Evolutionary conservation across 78 protist genomes (phyloP), one percentile per base, ranked within the genome.

Genomic region (Dictyostelium firmibasis): DNA sequence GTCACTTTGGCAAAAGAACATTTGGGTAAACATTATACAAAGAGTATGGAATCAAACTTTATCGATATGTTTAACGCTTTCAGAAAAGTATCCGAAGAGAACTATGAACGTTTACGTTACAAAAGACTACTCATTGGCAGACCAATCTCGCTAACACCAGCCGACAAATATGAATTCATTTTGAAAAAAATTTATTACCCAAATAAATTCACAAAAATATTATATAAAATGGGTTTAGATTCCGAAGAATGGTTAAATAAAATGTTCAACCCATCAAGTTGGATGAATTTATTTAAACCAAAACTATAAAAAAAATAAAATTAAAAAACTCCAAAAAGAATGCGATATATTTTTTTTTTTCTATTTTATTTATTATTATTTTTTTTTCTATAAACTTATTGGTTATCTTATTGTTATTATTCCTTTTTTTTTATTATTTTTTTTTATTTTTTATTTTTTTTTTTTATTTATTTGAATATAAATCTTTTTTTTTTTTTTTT

Each of bases 1-100:
- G 29, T 67, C 11, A 81, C 83, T 29, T 31, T 95, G 27, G 89
- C 94, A 77, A 76, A 91, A 44, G 97, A 95, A 84, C 97, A 95
- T 74, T 41, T 95, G 14, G 97, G 94, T 8, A n/a, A 25, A 33
- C 85, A 76, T 75, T 89, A 84, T 16, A 64, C 35, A 1, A 25
- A 11, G 14, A n/a, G 85, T 14, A 92, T 92, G 74, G 50, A 36
- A 18, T n/a, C 60, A 9, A 84, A 69, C 16, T 92, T 92, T 33
- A 11, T 75, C 16, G 87, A 86, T 20, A 86, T 86, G 91, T 92
- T 92, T 82, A 79, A 75, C 43, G 85, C 82, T 1, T 92, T 92
- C 23, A 92, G 78, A 77, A 62, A 35, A 38, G 50, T 88, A 23
- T 88, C 94, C 0, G 94, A 88, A 67, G 74, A 77, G 31, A 88